Conservation (phyloP, 1,139 yeast genomes). For the Sugiyamaella sp. region DNA sequence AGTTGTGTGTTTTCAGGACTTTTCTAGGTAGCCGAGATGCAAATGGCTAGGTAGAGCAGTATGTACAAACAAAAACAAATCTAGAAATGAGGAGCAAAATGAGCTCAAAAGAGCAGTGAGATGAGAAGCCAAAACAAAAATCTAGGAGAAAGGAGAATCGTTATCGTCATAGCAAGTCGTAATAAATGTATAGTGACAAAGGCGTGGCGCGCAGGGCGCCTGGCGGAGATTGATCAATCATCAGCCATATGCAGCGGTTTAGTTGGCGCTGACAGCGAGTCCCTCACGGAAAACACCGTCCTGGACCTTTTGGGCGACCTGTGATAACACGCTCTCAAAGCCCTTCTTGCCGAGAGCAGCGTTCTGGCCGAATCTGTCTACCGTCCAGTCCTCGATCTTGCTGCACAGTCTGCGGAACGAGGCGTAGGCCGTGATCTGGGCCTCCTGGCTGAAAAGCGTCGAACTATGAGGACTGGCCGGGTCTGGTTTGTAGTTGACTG, state of each 20-base stretch:
- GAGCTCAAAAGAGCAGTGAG: too few species aligned
- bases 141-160: neutral
- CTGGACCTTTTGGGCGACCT: constrained; percentile 50
- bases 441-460: constrained; percentile 77
- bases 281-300: constrained; percentile 39
- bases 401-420: constrained; percentile 69
- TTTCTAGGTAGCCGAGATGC: neutral
- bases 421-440: constrained; percentile 87
- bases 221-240: too few species aligned
- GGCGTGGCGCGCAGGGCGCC: too few species aligned
- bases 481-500: constrained; percentile 78
- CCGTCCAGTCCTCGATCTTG: constrained; percentile 89
- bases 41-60: neutral
- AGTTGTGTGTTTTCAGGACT: neutral
- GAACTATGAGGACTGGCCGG: constrained; percentile 49
- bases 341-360: constrained; percentile 82
- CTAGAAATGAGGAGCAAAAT: neutral
- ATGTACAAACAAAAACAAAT: neutral
- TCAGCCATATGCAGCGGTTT: neutral
- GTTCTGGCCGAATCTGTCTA: constrained; percentile 84
- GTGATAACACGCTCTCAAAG: constrained; percentile 73
- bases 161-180: neutral
- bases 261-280: neutral
- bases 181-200: neutral
- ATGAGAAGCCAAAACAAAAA: neutral